Percentiles rank a stretch among this genome's conserved stretches.
phyloP scores from a whole-genome alignment of 495 filamentous ascomycete genomes.

The Podospora fimiseda region DNA sequence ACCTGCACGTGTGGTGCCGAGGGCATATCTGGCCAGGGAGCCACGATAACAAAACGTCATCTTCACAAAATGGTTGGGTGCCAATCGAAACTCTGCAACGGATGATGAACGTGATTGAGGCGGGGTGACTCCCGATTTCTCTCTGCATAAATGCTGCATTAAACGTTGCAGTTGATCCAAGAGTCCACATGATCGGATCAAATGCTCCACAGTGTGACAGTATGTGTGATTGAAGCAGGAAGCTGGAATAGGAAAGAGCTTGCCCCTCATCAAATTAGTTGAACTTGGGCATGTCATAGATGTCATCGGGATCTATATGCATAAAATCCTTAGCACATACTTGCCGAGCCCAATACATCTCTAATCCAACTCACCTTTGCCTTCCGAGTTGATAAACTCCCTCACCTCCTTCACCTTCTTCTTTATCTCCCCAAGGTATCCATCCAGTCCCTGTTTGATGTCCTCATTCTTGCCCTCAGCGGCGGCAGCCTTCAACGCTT shows the following conservation, averaged over 20 bases:
- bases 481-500: slow-evolving; percentile 38
- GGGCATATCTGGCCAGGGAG: too few relatives aligned
- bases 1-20: too few relatives aligned
- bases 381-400: slow-evolving; percentile 50
- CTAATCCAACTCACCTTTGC: slow-evolving; percentile 30
- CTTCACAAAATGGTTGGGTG: background rate
- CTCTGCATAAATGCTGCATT: background rate
- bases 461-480: slow-evolving; percentile 38
- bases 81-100: background rate
- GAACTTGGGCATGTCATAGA: slow-evolving; percentile 22
- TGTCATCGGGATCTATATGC: slow-evolving; percentile 46
- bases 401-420: slow-evolving; percentile 45
- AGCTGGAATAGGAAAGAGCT: background rate
- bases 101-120: background rate
- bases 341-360: background rate
- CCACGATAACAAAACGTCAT: too few relatives aligned
- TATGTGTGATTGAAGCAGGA: background rate
- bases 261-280: background rate
- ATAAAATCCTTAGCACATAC: slow-evolving; percentile 1
- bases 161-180: too few relatives aligned
- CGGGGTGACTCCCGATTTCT: background rate
- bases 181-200: background rate
- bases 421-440: slow-evolving; percentile 42
- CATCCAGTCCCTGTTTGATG: slow-evolving; percentile 42
- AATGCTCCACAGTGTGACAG: background rate